These are phyloP conservation scores for Wallemia hederae DNA, from an alignment of 1,284 basidiomycete genomes.

Conservation along the genomic window DNA sequence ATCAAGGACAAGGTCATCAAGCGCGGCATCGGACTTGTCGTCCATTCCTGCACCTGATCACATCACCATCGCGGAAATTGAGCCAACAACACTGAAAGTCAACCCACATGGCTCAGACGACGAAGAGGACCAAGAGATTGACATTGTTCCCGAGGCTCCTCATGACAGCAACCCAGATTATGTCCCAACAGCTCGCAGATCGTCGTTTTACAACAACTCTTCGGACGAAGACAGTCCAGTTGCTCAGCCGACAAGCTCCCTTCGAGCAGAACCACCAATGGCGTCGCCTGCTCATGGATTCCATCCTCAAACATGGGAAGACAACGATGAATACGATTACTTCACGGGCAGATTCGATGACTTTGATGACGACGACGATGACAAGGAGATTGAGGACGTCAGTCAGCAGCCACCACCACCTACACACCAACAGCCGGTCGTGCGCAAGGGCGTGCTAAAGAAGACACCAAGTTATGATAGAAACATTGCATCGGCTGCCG, in stretches of 20 bases:
- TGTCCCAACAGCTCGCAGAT: not conserved
- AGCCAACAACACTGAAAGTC: slow-evolving; percentile 64
- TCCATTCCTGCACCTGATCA: slow-evolving; percentile 11
- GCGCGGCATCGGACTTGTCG: slow-evolving; percentile 12
- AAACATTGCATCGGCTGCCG: not conserved
- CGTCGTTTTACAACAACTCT: not conserved
- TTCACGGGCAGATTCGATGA: not conserved
- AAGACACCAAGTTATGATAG: not conserved
- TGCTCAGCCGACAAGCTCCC: not conserved
- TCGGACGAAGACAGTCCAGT: not conserved
- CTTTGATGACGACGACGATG: not conserved
- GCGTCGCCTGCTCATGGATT: not conserved
- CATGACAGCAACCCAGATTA: not conserved
- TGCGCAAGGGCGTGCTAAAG: not conserved
- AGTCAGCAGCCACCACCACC: not conserved
- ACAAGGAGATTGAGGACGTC: not conserved
- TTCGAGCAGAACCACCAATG: not conserved
- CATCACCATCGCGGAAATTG: slow-evolving; percentile 72
- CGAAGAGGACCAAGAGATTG: not conserved
- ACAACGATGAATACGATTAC: not conserved
- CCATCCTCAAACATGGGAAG: not conserved
- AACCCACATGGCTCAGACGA: not conserved
- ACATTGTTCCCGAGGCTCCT: not conserved
- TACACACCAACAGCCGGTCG: not conserved
- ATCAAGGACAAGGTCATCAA: slow-evolving; percentile 34